Evolutionary conservation across 179 eudicot genomes (phyloP).

Genomic region (Beta lomatogona): DNA sequence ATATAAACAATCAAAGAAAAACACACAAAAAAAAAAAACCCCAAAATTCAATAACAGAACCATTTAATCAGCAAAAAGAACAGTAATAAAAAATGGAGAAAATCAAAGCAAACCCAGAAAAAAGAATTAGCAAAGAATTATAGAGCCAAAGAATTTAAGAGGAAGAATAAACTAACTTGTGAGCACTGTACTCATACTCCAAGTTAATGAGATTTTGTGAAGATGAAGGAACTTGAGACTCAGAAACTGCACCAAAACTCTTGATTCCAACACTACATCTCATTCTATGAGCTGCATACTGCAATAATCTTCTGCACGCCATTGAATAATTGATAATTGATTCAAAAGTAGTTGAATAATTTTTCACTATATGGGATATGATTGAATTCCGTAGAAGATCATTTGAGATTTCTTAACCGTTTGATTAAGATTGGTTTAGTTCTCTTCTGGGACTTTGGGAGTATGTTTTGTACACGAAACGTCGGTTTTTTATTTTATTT

Average conservation of each 20-base stretch:
- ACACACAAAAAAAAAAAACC: background rate
- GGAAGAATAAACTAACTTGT: conserved; percentile 32
- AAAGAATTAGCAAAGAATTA: background rate
- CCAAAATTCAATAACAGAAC: background rate
- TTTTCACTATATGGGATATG: too few species aligned
- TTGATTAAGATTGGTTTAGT: background rate
- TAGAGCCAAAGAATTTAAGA: background rate
- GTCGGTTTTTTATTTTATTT: background rate
- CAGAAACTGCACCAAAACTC: conserved; percentile 31
- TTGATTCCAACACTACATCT: conserved; percentile 19
- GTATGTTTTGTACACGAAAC: background rate
- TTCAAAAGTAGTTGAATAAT: background rate
- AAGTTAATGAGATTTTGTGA: conserved; percentile 41
- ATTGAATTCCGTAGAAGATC: background rate
- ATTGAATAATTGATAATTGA: conserved; percentile 15
- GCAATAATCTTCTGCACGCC: conserved; percentile 36
- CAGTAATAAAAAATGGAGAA: background rate
- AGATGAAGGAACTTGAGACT: conserved; percentile 18
- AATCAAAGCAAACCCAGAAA: background rate
- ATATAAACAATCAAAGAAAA: background rate
- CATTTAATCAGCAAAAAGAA: background rate
- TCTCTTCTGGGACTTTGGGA: background rate
- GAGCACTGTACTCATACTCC: conserved; percentile 45
- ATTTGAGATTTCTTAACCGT: background rate
- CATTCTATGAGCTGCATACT: conserved; percentile 23